Evolutionary conservation across 371 early-diverging fungal genomes (phyloP), one percentile per base, ranked within the genome.

Genomic region (Mucor ambiguus): DNA sequence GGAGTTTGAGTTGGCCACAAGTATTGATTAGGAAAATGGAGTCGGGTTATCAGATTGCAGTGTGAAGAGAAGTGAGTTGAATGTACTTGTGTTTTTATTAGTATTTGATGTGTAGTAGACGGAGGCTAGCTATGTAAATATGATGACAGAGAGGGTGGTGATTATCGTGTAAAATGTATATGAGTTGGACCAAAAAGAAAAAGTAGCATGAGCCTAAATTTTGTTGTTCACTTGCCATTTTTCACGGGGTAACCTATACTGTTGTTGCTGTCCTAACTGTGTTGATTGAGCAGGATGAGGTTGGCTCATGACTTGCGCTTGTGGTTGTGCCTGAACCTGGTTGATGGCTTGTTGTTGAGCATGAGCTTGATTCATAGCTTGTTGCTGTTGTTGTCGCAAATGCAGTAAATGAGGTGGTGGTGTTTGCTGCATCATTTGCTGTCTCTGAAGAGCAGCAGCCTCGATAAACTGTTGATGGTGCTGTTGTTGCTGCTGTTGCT

Each of bases 161-260:
- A 41, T 41, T 41, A 41, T 18, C 18, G 41, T 41, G 18, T 41
- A 41, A 5, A 41, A 18, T 41, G 41, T 41, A 41, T 41, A 10
- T 16, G 18, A 4, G 18, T 14, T 38, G 18, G 41, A 41, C 18
- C 41, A 18, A 41, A 58, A 55, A 46, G n/a, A n/a, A n/a, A n/a
- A n/a, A 38, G 24, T 35, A 12, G 37, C 35, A 18, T 24, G 52
- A 43, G 43, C 58, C 57, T 69, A 64, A 12, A 69, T 60, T 32
- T 61, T 56, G 32, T 70, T 66, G 24, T 70, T 61, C 29, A 58
- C 18, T 55, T 35, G 35, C 70, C 70, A 70, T 62, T 66, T 70
- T n/a, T 70, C 70, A 58, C 70, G 60, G 41, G 60, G 55, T 35
- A 66, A 26, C 22, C 54, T 48, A 52, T 60, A 60, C 8, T 54